Evolutionary conservation across 176 grass and related monocot species (phyloP).

Genomic region (Aegilops sharonensis): DNA sequence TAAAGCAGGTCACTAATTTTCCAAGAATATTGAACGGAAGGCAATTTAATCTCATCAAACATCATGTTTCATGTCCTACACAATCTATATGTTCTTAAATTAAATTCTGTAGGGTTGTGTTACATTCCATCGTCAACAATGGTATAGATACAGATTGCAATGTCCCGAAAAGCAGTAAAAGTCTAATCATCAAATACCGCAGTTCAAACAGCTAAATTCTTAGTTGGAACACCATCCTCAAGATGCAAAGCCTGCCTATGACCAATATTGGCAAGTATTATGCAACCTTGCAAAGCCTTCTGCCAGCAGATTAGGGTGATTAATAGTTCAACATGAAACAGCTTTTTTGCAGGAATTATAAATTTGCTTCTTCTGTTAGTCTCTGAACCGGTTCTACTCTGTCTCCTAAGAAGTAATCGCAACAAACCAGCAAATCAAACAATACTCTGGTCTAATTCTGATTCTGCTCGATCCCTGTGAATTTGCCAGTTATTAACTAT

Average conservation of each 20-base stretch:
- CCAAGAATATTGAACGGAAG: neutral
- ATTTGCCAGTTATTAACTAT: neutral
- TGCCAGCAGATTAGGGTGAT: neutral
- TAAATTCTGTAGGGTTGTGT: neutral
- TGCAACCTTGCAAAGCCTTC: neutral
- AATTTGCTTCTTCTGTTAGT: conserved; percentile 1
- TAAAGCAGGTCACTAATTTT: conserved; percentile 12
- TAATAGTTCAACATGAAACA: neutral
- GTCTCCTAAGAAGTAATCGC: neutral
- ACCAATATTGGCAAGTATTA: neutral
- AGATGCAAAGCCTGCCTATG: neutral
- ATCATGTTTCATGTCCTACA: neutral
- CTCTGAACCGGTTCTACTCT: neutral
- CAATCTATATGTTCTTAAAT: neutral
- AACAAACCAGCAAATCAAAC: neutral
- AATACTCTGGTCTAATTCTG: conserved; percentile 4
- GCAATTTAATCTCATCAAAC: conserved; percentile 1
- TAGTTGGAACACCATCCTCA: neutral
- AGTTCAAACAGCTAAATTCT: conserved; percentile 3
- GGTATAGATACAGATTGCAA: neutral
- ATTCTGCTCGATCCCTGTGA: neutral
- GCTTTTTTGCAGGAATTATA: neutral
- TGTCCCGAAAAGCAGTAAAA: neutral
- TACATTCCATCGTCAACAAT: neutral
- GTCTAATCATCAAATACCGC: neutral